Conservation (phyloP, 257 asterid species). For the Haberlea rhodopensis region DNA sequence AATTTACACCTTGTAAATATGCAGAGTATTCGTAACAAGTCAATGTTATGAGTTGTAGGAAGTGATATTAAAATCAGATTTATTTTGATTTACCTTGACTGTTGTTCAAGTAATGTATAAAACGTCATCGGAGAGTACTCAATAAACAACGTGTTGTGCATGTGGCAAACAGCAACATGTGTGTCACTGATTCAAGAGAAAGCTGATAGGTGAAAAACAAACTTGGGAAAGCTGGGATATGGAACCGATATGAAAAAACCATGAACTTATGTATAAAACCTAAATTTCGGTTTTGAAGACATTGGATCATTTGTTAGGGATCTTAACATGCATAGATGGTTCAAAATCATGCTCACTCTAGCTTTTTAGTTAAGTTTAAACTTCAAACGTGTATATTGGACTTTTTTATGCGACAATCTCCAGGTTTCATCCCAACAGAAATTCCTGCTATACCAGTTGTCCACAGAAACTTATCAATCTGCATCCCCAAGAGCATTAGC, state of each 20-base stretch:
- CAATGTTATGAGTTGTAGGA: conserved; percentile 15
- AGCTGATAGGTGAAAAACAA: background rate
- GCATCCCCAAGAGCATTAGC: background rate
- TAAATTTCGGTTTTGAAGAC: background rate
- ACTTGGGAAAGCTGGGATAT: background rate
- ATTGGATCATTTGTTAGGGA: background rate
- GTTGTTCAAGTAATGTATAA: conserved; percentile 21
- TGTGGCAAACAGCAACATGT: conserved; percentile 5
- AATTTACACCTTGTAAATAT: conserved; percentile 27
- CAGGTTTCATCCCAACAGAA: too few relatives aligned
- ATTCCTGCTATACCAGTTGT: background rate
- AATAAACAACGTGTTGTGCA: conserved; percentile 24
- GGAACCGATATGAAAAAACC: background rate
- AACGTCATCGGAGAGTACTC: conserved; percentile 20
- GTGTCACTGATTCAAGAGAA: conserved; percentile 17
- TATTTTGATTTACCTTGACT: conserved; percentile 24
- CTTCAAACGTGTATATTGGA: background rate
- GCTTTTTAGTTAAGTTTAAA: background rate
- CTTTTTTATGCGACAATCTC: background rate
- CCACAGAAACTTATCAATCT: background rate
- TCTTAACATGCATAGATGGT: background rate
- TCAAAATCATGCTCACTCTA: too few relatives aligned
- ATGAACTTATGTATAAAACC: background rate
- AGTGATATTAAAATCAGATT: conserved; percentile 15
- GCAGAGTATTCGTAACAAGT: conserved; percentile 1